Conservation (phyloP, 768 basidiomycete genomes). For the Phylloporus sp. region DNA sequence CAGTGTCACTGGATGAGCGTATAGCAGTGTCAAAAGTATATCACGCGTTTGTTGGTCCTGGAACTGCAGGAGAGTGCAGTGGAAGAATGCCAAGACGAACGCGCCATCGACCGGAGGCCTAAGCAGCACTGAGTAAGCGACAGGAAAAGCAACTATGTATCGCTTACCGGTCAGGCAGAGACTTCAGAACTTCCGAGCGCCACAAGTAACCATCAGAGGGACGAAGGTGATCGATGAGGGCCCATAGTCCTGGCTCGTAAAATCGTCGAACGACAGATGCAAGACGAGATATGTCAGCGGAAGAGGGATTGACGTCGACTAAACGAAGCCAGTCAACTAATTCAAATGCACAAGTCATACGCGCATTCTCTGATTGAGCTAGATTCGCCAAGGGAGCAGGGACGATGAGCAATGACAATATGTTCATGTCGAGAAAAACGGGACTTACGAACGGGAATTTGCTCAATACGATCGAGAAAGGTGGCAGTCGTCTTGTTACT, state of each 20-base stretch:
- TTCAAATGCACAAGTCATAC: slow-evolving; percentile 43
- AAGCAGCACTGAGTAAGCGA: background rate
- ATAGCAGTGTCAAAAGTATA: slow-evolving; percentile 35
- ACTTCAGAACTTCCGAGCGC: slow-evolving; percentile 24
- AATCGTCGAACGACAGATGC: slow-evolving; percentile 36
- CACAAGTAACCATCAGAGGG: slow-evolving; percentile 42
- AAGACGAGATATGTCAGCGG: slow-evolving; percentile 39
- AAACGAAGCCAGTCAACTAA: slow-evolving; percentile 64
- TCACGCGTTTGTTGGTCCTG: slow-evolving; percentile 20
- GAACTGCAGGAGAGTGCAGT: slow-evolving; percentile 22
- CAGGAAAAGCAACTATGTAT: background rate
- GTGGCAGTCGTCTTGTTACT: slow-evolving; percentile 27
- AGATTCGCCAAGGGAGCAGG: background rate
- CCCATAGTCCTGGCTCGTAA: slow-evolving; percentile 38
- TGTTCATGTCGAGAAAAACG: background rate
- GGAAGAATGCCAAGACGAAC: slow-evolving; percentile 47
- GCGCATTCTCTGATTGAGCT: slow-evolving; percentile 37
- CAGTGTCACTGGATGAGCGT: slow-evolving; percentile 20
- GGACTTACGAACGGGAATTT: slow-evolving; percentile 44
- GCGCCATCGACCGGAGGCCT: slow-evolving; percentile 13
- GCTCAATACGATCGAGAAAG: slow-evolving; percentile 44
- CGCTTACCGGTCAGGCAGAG: slow-evolving; percentile 27
- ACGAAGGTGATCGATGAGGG: slow-evolving; percentile 41
- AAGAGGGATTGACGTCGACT: slow-evolving; percentile 30
- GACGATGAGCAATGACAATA: background rate